Conservation (phyloP, 768 basidiomycete genomes). For the Scleroderma citrinum region DNA sequence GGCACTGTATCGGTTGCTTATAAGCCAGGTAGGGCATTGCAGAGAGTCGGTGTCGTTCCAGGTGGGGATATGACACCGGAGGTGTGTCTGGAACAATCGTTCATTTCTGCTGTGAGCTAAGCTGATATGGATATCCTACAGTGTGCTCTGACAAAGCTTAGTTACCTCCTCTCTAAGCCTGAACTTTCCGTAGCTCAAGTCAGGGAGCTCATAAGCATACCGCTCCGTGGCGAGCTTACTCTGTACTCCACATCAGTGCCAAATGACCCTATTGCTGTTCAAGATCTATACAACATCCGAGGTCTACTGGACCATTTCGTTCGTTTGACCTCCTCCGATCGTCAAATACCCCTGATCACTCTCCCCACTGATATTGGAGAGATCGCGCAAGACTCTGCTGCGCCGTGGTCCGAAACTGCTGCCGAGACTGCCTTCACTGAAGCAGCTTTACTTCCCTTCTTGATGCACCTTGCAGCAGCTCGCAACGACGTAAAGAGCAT, state of each 20-base stretch:
- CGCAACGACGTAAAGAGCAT: conserved; percentile 61
- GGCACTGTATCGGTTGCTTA: conserved; percentile 84
- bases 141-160: conserved; percentile 88
- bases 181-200: conserved; percentile 66
- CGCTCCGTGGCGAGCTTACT: conserved; percentile 88
- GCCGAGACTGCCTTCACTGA: conserved; percentile 69
- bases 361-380: conserved; percentile 31
- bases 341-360: conserved; percentile 31
- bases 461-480: conserved; percentile 75
- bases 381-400: conserved; percentile 38
- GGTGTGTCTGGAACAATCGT: conserved; percentile 35
- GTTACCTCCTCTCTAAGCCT: conserved; percentile 84
- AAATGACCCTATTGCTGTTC: conserved; percentile 35
- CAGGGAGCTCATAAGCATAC: conserved; percentile 65
- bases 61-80: conserved; percentile 97
- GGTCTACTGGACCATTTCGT: conserved; percentile 63
- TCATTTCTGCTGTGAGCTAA: too few species aligned
- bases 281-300: conserved; percentile 56
- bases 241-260: conserved; percentile 40
- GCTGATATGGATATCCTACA: conserved; percentile 22
- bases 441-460: conserved; percentile 64
- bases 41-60: conserved; percentile 70
- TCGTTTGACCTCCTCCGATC: conserved; percentile 46
- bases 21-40: conserved; percentile 66
- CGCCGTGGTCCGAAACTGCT: conserved; percentile 75